Base-by-base conservation (phyloP, 2,329 filamentous ascomycete species). In the Byssochlamys sp. region DNA sequence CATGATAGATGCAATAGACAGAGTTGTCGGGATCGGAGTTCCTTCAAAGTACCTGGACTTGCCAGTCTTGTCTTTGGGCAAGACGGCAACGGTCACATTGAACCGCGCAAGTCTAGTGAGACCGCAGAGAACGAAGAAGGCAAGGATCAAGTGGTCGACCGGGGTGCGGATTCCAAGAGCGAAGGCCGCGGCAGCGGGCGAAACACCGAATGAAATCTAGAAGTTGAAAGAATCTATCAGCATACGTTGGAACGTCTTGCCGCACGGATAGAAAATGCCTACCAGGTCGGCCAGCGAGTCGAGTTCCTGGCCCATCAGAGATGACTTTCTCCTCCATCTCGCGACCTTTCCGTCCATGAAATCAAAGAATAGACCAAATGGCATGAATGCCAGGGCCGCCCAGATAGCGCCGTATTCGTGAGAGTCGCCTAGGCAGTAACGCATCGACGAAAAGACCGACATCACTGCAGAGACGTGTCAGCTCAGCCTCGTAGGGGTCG, bases 331-430 rank as follows among this genome's bases (percentile, higher is more conserved):
- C 72, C 94, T 85, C 94, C 94, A 97, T 63, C 94, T 82, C 62
- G 94, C 94, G 57, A 99, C 91, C 71, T 91, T 94, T 70, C 94
- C 94, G 73, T 99, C 94, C 81, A 97, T 90, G 71, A 96, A 95
- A 75, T 99, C 94, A 73, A 97, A 97, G 79, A 97, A 96, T 11
- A 97, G 80, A 4, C 91, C 91, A 59, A 96, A 89, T 0, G 92
- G 92, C 74, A 97, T 88, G 74, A 96, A 90, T 3, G 79, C 84
- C 53, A 99, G 84, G 1, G 94, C 91, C 33, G 86, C 77, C 83
- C 89, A 97, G 56, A 96, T 78, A 66, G 90, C 87, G 55, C 78
- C 79, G 65, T 84, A 79, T 56, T 87, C 78, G 59, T 80, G 71
- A 7, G 87, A 81, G 62, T 87, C 83, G 61, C 86, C 86, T 61